These are phyloP conservation scores for Yamadazyma philogaea DNA, from an alignment of 805 yeast species.

Conservation along the genomic window DNA sequence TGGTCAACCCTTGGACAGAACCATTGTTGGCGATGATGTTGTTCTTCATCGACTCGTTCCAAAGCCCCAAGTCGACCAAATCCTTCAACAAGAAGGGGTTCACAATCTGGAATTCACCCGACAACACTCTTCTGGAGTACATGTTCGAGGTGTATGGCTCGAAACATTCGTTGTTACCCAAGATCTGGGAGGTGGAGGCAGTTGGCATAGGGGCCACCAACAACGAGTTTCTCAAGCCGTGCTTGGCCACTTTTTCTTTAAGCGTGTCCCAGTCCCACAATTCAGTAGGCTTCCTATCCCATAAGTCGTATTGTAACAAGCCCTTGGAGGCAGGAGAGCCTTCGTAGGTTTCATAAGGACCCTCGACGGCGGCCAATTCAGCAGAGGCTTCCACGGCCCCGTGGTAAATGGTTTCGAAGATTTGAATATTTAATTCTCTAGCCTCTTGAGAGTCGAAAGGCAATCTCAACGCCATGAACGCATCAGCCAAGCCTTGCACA, in stretches of 20 bases:
- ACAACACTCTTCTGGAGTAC: slow-evolving; percentile 59
- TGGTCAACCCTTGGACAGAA: slow-evolving; percentile 53
- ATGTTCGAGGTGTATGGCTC: slow-evolving; percentile 63
- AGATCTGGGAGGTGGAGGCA: slow-evolving; percentile 62
- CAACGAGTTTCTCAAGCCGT: slow-evolving; percentile 57
- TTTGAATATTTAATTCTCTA: slow-evolving; percentile 53
- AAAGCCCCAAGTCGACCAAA: slow-evolving; percentile 55
- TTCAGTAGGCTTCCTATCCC: slow-evolving; percentile 58
- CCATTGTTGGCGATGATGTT: slow-evolving; percentile 56
- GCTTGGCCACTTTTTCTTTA: slow-evolving; percentile 45
- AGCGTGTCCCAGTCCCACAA: slow-evolving; percentile 59
- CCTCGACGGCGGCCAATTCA: slow-evolving; percentile 52
- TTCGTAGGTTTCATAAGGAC: slow-evolving; percentile 47
- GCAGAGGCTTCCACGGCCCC: slow-evolving; percentile 56
- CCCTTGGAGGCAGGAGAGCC: slow-evolving; percentile 64
- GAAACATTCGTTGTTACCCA: slow-evolving; percentile 61
- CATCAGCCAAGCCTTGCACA: slow-evolving; percentile 62
- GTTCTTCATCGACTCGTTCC: slow-evolving; percentile 58
- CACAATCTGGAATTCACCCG: slow-evolving; percentile 64
- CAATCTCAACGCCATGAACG: slow-evolving; percentile 53
- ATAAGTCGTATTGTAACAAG: slow-evolving; percentile 53
- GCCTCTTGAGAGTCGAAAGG: slow-evolving; percentile 60
- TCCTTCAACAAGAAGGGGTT: slow-evolving; percentile 58
- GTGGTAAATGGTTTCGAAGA: slow-evolving; percentile 60
- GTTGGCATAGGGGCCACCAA: slow-evolving; percentile 67